phyloP scores from a whole-genome alignment of 1,284 basidiomycete genomes.

The Rhodotorula sp. region DNA sequence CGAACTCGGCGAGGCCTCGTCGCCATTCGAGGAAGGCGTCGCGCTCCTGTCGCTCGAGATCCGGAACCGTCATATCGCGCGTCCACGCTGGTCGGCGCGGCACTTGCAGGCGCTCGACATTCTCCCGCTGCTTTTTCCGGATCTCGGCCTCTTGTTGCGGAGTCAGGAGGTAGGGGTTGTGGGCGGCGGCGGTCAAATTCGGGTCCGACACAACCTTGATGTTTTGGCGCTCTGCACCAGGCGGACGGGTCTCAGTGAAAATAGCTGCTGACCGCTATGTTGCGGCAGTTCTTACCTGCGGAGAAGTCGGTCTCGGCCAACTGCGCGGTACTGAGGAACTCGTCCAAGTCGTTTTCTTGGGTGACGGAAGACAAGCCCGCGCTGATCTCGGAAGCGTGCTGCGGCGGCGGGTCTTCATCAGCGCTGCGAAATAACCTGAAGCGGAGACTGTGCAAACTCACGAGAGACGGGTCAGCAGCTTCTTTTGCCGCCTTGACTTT shows the following conservation, averaged over 20 bases:
- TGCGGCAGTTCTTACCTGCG: conserved; percentile 64
- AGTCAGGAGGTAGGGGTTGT: conserved; percentile 84
- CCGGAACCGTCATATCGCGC: conserved; percentile 66
- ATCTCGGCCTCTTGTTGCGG: conserved; percentile 78
- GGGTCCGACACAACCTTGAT: conserved; percentile 80
- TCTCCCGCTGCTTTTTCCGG: conserved; percentile 67
- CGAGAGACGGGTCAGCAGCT: conserved; percentile 69
- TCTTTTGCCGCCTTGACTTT: conserved; percentile 75
- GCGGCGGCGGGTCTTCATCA: neutral
- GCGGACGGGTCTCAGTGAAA: neutral
- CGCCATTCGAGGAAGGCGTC: conserved; percentile 88
- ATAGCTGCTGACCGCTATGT: neutral
- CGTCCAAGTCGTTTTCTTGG: conserved; percentile 92
- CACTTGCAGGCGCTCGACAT: conserved; percentile 71
- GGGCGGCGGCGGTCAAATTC: conserved; percentile 52
- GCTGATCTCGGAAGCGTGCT: conserved; percentile 78
- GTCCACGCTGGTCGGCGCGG: conserved; percentile 81
- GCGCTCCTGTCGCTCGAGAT: conserved; percentile 83
- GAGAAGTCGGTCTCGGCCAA: conserved; percentile 94
- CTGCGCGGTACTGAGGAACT: conserved; percentile 92
- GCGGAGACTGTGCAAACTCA: conserved; percentile 50
- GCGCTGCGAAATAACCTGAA: neutral
- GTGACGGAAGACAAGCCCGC: conserved; percentile 85
- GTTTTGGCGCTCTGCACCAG: conserved; percentile 77
- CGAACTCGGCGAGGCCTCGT: conserved; percentile 80